Percentiles rank a stretch among this genome's conserved stretches.
These are phyloP conservation scores for Spathaspora arborariae DNA, from an alignment of 805 yeast genomes.

Conservation along the genomic window DNA sequence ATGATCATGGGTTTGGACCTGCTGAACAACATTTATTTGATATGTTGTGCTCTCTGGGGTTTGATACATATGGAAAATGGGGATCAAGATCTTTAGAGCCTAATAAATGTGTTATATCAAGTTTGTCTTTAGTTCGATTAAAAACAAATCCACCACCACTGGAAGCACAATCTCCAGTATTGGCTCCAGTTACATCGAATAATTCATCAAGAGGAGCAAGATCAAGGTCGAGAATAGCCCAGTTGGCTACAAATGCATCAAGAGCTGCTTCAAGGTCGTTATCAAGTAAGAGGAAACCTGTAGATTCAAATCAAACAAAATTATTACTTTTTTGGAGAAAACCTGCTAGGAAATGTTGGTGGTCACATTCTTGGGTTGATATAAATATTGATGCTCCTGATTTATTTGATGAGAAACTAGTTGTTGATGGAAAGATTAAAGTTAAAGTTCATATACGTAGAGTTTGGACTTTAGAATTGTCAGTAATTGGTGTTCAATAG, in stretches of 20 bases:
- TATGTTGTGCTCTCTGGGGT: slow-evolving; percentile 92
- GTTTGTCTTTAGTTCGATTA: slow-evolving; percentile 69
- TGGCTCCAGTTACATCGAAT: slow-evolving; percentile 41
- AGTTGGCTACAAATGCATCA: slow-evolving; percentile 53
- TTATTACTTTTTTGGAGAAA: slow-evolving; percentile 91
- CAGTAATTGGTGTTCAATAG: slow-evolving; percentile 79
- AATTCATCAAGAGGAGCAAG: slow-evolving; percentile 23
- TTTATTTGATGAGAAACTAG: slow-evolving; percentile 6
- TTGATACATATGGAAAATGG: slow-evolving; percentile 66
- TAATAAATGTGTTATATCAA: slow-evolving; percentile 78
- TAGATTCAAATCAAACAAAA: slow-evolving; percentile 48
- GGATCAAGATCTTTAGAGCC: slow-evolving; percentile 89
- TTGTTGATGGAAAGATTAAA: slow-evolving; percentile 13
- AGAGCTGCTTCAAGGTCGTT: slow-evolving; percentile 58
- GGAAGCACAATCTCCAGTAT: slow-evolving; percentile 27
- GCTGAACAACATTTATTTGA: slow-evolving; percentile 94
- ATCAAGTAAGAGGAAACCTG: slow-evolving; percentile 26
- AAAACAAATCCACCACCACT: slow-evolving; percentile 32
- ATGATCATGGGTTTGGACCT: slow-evolving; percentile 57
- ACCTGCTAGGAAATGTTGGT: slow-evolving; percentile 99
- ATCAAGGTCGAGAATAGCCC: slow-evolving; percentile 54
- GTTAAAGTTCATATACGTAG: slow-evolving; percentile 83
- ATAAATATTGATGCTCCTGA: slow-evolving; percentile 31
- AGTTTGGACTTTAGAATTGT: slow-evolving; percentile 94
- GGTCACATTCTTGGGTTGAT: slow-evolving; percentile 66